Percentiles rank a stretch among this genome's conserved stretches.
phyloP scores from a whole-genome alignment of 192 early-diverging fungal genomes.

The Diversispora eburnea region DNA sequence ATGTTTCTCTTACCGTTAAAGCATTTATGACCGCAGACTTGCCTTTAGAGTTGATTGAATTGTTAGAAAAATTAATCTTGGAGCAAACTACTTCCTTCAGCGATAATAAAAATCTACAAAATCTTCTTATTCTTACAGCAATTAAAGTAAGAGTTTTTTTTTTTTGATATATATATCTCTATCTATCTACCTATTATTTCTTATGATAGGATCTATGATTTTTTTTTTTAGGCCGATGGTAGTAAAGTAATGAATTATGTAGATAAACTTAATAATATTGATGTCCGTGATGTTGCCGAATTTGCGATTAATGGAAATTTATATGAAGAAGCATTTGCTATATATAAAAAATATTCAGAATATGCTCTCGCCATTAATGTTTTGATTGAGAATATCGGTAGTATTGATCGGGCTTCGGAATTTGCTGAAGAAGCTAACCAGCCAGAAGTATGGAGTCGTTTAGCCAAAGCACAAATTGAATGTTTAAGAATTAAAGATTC shows the following conservation, averaged over 20 bases:
- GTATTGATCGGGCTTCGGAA: slow-evolving; percentile 93
- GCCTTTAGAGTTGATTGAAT: slow-evolving; percentile 94
- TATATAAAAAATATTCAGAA: slow-evolving; percentile 93
- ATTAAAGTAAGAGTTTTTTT: slow-evolving; percentile 61
- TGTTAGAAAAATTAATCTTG: slow-evolving; percentile 94
- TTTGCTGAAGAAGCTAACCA: slow-evolving; percentile 91
- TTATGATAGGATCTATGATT: neutral
- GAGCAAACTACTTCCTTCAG: slow-evolving; percentile 82
- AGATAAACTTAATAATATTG: slow-evolving; percentile 91
- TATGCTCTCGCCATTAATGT: slow-evolving; percentile 87
- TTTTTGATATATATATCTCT: neutral
- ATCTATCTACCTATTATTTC: neutral
- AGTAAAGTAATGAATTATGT: slow-evolving; percentile 94
- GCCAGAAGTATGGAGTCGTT: slow-evolving; percentile 91
- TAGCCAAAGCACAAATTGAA: slow-evolving; percentile 94
- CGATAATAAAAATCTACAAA: slow-evolving; percentile 96
- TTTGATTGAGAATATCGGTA: slow-evolving; percentile 86
- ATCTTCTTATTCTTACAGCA: slow-evolving; percentile 95
- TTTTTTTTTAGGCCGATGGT: slow-evolving; percentile 65
- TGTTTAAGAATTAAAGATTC: slow-evolving; percentile 89
- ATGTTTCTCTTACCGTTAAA: slow-evolving; percentile 96
- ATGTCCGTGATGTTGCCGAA: slow-evolving; percentile 96
- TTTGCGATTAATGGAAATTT: slow-evolving; percentile 87
- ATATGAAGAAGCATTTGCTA: slow-evolving; percentile 94
- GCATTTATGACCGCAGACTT: slow-evolving; percentile 97